Evolutionary conservation across 352 stramenopile species (phyloP).

Genomic region (Phytophthora palmivora): DNA sequence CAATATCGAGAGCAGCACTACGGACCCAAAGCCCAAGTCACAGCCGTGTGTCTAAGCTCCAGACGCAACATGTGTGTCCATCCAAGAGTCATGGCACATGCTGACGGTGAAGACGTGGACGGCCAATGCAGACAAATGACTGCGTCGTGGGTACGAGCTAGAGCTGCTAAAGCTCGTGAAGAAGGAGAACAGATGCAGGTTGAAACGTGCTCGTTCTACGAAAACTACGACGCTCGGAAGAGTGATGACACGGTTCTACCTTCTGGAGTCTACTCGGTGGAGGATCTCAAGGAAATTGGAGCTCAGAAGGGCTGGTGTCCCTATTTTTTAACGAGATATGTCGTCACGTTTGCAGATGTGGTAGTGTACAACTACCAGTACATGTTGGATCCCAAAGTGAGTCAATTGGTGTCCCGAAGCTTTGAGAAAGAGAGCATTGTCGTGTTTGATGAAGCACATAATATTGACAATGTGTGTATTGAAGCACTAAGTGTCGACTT

Average conservation of each 20-base stretch:
- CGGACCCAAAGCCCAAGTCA: slow-evolving; percentile 65
- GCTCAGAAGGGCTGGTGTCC: slow-evolving; percentile 95
- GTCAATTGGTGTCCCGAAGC: slow-evolving; percentile 90
- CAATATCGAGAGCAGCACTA: slow-evolving; percentile 75
- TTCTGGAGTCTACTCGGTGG: slow-evolving; percentile 95
- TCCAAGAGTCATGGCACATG: slow-evolving; percentile 94
- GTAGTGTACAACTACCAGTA: slow-evolving; percentile 99
- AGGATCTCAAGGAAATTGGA: slow-evolving; percentile 96
- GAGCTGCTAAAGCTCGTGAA: slow-evolving; percentile 42
- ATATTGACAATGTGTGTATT: slow-evolving; percentile 99
- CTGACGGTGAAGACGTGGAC: slow-evolving; percentile 97
- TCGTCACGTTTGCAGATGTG: slow-evolving; percentile 97
- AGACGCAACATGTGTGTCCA: slow-evolving; percentile 99
- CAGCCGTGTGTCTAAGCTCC: slow-evolving; percentile 92
- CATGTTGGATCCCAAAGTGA: slow-evolving; percentile 99
- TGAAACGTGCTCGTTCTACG: slow-evolving; percentile 91
- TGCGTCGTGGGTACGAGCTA: slow-evolving; percentile 96
- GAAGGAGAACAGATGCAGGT: slow-evolving; percentile 32
- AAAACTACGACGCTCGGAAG: slow-evolving; percentile 88
- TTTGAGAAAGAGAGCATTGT: slow-evolving; percentile 94
- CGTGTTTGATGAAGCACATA: slow-evolving; percentile 99
- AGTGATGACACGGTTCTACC: slow-evolving; percentile 94
- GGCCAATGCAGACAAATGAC: slow-evolving; percentile 97
- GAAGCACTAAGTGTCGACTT: slow-evolving; percentile 98
- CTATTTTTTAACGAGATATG: slow-evolving; percentile 98